These are phyloP conservation scores for Volvox reticuliferus DNA, from an alignment of 139 green algal species.

Conservation along the genomic window DNA sequence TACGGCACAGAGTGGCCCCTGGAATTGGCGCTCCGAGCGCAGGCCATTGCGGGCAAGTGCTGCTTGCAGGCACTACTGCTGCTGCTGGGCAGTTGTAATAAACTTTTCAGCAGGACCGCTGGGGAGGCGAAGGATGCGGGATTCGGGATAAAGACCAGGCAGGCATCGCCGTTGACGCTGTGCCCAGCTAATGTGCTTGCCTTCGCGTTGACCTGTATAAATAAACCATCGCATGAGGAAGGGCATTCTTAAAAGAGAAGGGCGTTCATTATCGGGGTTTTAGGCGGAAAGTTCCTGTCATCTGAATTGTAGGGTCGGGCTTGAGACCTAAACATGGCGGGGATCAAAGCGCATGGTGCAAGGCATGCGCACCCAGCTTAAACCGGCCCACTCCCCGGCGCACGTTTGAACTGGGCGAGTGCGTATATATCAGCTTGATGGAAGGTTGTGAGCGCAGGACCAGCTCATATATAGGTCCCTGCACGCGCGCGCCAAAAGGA, in stretches of 20 bases:
- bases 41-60: no score
- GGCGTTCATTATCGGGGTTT: no score
- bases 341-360: no score
- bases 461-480: constrained; percentile 11
- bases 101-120: neutral
- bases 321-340: no score
- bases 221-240: neutral
- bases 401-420: neutral
- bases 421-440: constrained; percentile 13
- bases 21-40: no score
- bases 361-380: neutral
- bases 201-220: neutral
- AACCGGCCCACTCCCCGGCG: no score
- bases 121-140: neutral
- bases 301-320: no score
- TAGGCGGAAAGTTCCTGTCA: no score
- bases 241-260: no score
- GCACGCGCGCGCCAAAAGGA: neutral
- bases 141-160: constrained; percentile 1
- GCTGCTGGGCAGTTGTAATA: neutral
- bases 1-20: no score
- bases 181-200: constrained; percentile 13
- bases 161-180: constrained; percentile 29
- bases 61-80: neutral
- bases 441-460: neutral